Evolutionary conservation across 2,329 filamentous ascomycete species (phyloP).

Genomic region (Trichophyton simii): DNA sequence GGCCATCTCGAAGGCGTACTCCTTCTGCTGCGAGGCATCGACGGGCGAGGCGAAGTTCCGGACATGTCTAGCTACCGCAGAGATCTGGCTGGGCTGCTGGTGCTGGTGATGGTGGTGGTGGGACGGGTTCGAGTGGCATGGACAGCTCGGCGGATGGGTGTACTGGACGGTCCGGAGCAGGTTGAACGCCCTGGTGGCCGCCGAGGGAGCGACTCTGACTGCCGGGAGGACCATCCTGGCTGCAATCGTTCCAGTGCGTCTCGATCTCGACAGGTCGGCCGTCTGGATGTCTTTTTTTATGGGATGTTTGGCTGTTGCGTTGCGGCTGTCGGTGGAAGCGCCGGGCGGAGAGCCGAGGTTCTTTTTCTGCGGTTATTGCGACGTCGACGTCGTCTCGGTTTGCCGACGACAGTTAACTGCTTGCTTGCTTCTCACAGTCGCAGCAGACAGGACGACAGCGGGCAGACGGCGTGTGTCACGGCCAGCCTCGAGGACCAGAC

Average conservation of each 20-base stretch:
- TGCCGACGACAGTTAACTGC: too few species aligned
- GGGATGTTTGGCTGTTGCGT: too few species aligned
- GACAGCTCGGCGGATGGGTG: slow-evolving; percentile 74
- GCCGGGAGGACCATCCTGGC: slow-evolving; percentile 27
- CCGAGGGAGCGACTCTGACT: slow-evolving; percentile 35
- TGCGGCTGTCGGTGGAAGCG: not conserved
- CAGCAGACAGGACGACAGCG: too few species aligned
- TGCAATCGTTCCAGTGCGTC: too few species aligned
- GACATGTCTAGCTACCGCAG: slow-evolving; percentile 36
- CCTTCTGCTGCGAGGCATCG: slow-evolving; percentile 61
- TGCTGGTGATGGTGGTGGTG: slow-evolving; percentile 60
- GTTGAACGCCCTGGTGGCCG: slow-evolving; percentile 39
- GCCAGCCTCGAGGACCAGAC: too few species aligned
- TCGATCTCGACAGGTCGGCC: too few species aligned
- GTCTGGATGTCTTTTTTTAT: too few species aligned
- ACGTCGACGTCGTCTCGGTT: not conserved
- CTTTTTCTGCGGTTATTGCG: not conserved
- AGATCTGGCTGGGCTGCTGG: slow-evolving; percentile 21
- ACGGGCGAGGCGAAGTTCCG: slow-evolving; percentile 63
- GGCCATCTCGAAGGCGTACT: slow-evolving; percentile 99
- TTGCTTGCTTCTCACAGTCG: too few species aligned
- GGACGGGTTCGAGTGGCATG: slow-evolving; percentile 80
- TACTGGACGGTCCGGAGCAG: slow-evolving; percentile 82
- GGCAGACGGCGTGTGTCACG: too few species aligned
- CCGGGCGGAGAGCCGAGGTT: slow-evolving; percentile 1